These are phyloP conservation scores for Talaromyces albobiverticillius DNA, from an alignment of 2,329 filamentous ascomycete genomes.

Conservation along the genomic window DNA sequence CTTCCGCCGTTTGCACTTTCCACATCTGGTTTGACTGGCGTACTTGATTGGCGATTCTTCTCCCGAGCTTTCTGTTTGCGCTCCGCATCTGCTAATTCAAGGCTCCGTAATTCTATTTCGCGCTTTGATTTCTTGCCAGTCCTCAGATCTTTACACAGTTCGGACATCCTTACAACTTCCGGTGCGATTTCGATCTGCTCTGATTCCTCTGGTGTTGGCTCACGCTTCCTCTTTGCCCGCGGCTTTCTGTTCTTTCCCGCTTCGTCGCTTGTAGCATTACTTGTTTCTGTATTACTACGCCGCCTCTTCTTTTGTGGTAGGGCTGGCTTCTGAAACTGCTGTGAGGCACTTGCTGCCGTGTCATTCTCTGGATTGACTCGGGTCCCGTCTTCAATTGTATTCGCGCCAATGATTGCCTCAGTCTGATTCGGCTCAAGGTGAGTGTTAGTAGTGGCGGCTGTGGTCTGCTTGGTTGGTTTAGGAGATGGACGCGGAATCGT, in stretches of 20 bases:
- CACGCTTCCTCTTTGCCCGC: slow-evolving; percentile 33
- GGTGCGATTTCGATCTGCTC: slow-evolving; percentile 53
- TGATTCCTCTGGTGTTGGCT: slow-evolving; percentile 47
- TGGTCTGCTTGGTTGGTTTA: neutral
- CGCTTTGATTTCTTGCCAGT: slow-evolving; percentile 56
- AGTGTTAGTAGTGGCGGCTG: neutral
- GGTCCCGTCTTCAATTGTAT: neutral
- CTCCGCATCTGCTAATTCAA: slow-evolving; percentile 55
- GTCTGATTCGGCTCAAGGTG: neutral
- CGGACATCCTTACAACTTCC: slow-evolving; percentile 55
- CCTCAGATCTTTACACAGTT: slow-evolving; percentile 53
- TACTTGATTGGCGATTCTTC: slow-evolving; percentile 22
- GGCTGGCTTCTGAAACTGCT: slow-evolving; percentile 10
- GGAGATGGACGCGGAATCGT: neutral
- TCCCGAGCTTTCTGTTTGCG: slow-evolving; percentile 39
- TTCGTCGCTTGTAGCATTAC: slow-evolving; percentile 11
- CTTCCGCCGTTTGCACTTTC: slow-evolving; percentile 22
- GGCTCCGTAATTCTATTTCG: slow-evolving; percentile 55
- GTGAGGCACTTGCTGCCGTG: slow-evolving; percentile 18
- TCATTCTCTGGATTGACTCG: neutral
- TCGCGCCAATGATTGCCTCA: neutral
- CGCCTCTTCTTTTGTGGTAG: slow-evolving; percentile 26
- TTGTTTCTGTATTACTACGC: slow-evolving; percentile 23
- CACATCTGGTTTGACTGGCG: slow-evolving; percentile 25
- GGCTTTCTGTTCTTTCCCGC: slow-evolving; percentile 22